Evolutionary conservation across 2,329 filamentous ascomycete genomes (phyloP).

Genomic region (Hypoxylon sp.): DNA sequence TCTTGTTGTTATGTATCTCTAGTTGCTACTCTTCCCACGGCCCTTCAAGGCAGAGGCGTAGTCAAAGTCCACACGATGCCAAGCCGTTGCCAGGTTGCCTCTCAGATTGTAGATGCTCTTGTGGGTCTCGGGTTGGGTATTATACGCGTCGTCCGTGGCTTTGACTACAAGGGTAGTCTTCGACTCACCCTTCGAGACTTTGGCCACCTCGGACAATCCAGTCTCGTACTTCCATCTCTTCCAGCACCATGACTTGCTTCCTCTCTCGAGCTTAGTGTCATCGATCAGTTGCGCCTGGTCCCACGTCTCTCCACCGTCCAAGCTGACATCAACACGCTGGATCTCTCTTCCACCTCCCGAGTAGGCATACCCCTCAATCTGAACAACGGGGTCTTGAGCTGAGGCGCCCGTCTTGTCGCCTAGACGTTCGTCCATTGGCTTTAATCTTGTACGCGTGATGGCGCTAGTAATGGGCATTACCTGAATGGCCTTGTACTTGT

Average conservation of each 20-base stretch:
- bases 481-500: conserved; percentile 74
- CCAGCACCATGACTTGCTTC: conserved; percentile 73
- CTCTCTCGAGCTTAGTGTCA: conserved; percentile 58
- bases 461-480: conserved; percentile 78
- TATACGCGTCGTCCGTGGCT: conserved; percentile 76
- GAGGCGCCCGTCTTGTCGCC: conserved; percentile 16
- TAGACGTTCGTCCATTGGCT: conserved; percentile 27
- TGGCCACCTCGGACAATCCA: conserved; percentile 57
- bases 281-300: conserved; percentile 72
- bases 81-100: conserved; percentile 76
- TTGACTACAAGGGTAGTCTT: conserved; percentile 74
- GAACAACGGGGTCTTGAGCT: conserved; percentile 41
- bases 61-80: conserved; percentile 69
- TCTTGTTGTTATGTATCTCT: conserved; percentile 6
- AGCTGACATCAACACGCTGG: conserved; percentile 76
- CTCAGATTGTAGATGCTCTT: conserved; percentile 74
- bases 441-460: conserved; percentile 64
- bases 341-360: conserved; percentile 77
- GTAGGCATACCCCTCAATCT: conserved; percentile 75
- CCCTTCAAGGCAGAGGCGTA: conserved; percentile 26
- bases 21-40: conserved; percentile 1
- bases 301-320: conserved; percentile 76
- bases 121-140: conserved; percentile 75
- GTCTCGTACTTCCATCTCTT: conserved; percentile 72
- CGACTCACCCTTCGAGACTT: conserved; percentile 49